Base-by-base conservation (phyloP, 2,329 filamentous ascomycete genomes). In the Zymoseptoria passerinii region DNA sequence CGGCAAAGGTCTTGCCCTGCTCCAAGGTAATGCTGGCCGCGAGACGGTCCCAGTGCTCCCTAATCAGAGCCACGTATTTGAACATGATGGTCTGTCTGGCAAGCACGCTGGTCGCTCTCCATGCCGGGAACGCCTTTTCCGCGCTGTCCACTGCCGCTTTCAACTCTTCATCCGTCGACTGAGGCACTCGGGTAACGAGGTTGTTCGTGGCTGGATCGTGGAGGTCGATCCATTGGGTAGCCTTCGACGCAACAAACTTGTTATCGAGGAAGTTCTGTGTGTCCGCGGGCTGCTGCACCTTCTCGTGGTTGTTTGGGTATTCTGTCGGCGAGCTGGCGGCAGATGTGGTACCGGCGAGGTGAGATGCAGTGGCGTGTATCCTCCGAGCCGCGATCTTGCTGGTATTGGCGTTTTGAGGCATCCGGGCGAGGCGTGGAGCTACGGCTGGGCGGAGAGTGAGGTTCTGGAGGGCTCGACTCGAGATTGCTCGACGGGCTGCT, bases 11-110 rank as follows among this genome's bases (percentile, higher is more conserved):
- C 82, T 94, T 94, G 73, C 89, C 89, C 78, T 94, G 89, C 78
- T 94, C 89, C 58, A 99, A 80, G 6, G 88, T 92, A 73, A 94
- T 94, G 76, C 87, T 90, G 10, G 89, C 89, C 16, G 89, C 89
- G 65, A 94, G 77, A 18, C 89, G 81, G 73, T 94, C 89, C 88
- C 88, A 92, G 77, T 94, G 87, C 76, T 92, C 86, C 55, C 88
- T 80, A 72, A 94, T 90, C 70, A 94, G 78, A 29, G 81, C 81
- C 35, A 90, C 88, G 69, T 90, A 91, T 74, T 87, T 88, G 81
- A 94, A 92, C 87, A 92, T 90, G 76, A 92, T 86, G 76, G 89
- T 84, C 79, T 94, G 89, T 63, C 89, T 81, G 62, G 82, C 78
- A 65, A 94, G 80, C 63, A 92, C 78, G 71, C 84, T 89, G 27